Evolutionary conservation across 148 eudicot genomes (phyloP), one percentile per base, ranked within the genome.

Genomic region (Tetragonia tetragonoides): DNA sequence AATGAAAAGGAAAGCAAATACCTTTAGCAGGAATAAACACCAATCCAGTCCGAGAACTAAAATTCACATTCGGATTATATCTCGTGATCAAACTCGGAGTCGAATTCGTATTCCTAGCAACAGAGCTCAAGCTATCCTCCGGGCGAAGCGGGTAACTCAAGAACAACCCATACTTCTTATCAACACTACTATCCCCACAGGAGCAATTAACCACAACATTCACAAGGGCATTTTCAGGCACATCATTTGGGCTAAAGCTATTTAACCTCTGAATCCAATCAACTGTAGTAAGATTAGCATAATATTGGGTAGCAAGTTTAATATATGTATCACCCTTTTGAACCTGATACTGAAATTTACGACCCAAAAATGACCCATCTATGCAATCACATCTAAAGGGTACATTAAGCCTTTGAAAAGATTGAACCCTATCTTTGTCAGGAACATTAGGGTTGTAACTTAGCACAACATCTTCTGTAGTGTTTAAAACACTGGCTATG

Each of bases 1-100:
- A 1, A 1, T 20, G n/a, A 11, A 65, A 28, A 70, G 41, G 7
- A 5, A 44, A 37, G 46, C 18, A 0, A 17, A 49, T 73, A 93
- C 97, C 97, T 90, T 84, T 87, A 44, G 91, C 95, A 57, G 97
- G 97, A 79, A 93, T 56, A 67, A 88, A 88, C 65, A 89, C 87
- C 63, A 89, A 67, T 37, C 91, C 95, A 3, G 69, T 75, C 60
- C 92, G 91, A 62, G 85, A 81, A 71, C 77, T 68, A 64, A 89
- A 87, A 63, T 80, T 74, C 18, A 67, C 80, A 56, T 76, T 87
- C 0, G 86, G 89, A 80, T 93, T 93, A 62, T 80, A 93, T 75
- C 66, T 78, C 83, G 75, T 82, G 80, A 91, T 62, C 83, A 92
- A 62, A 64, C 76, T 84, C 6, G 65, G 73, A 4, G 88, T 83